A percentile compares a stretch with the other conserved stretches of the same genome.
These are phyloP conservation scores for Ustilago trichophora DNA, from an alignment of 1,284 basidiomycete genomes.

Conservation along the genomic window DNA sequence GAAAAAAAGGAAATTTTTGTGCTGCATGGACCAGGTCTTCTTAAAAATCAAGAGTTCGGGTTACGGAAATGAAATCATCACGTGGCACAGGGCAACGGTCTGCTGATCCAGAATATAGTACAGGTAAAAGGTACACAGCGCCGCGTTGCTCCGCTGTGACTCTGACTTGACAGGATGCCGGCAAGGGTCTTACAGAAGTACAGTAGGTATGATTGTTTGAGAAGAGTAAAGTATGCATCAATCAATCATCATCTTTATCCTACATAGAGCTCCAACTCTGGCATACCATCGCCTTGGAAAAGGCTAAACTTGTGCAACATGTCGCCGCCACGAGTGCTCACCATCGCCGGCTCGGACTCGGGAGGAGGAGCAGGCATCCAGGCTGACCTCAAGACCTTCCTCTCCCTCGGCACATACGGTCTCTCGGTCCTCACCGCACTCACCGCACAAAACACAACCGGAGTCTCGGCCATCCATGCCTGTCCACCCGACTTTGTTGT, in stretches of 20 bases:
- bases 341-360: constrained; percentile 86
- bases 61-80: not conserved
- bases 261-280: not conserved
- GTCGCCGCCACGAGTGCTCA: constrained; percentile 70
- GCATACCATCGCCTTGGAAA: too few relatives aligned
- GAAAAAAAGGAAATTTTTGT: too few relatives aligned
- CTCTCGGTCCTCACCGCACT: constrained; percentile 87
- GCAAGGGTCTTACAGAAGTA: too few relatives aligned
- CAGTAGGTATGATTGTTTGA: too few relatives aligned
- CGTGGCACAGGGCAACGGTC: too few relatives aligned
- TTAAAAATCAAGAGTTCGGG: not conserved
- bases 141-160: too few relatives aligned
- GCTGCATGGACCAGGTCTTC: constrained; percentile 5
- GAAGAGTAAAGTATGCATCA: too few relatives aligned
- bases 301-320: too few relatives aligned
- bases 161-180: too few relatives aligned
- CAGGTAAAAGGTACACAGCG: too few relatives aligned
- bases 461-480: constrained; percentile 74
- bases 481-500: constrained; percentile 61
- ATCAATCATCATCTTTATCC: not conserved
- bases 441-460: constrained; percentile 89
- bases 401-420: constrained; percentile 82
- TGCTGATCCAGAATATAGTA: too few relatives aligned
- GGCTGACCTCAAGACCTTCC: constrained; percentile 79
- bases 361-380: constrained; percentile 89